These are phyloP conservation scores for Biscogniauxia mediterranea DNA, from an alignment of 2,329 filamentous ascomycete species.

Conservation along the genomic window DNA sequence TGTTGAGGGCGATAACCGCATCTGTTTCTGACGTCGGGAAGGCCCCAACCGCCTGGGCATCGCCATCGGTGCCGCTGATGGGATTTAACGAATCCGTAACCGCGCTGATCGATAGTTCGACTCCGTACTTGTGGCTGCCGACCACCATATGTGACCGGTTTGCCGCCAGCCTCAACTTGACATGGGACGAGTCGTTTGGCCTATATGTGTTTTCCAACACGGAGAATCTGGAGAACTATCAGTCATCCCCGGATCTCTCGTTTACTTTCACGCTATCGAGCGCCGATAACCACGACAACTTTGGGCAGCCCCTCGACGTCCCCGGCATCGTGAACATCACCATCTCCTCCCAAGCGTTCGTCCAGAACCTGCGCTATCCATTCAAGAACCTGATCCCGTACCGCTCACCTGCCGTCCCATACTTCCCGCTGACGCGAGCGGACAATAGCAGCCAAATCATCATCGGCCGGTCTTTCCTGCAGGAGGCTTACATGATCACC, in stretches of 20 bases:
- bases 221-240: conserved; percentile 49
- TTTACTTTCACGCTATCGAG: conserved; percentile 59
- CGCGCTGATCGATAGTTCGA: conserved; percentile 62
- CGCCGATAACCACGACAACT: conserved; percentile 51
- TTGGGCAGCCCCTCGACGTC: conserved; percentile 47
- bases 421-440: conserved; percentile 64
- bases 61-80: conserved; percentile 38
- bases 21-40: conserved; percentile 33
- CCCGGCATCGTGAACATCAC: conserved; percentile 57
- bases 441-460: conserved; percentile 54
- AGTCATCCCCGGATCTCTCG: conserved; percentile 42
- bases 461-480: conserved; percentile 67
- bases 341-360: conserved; percentile 49
- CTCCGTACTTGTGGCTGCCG: conserved; percentile 64
- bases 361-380: conserved; percentile 49
- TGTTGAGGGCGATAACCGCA: conserved; percentile 57
- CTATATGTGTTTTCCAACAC: conserved; percentile 63
- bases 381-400: conserved; percentile 46
- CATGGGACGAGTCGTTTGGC: conserved; percentile 61
- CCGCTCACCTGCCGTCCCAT: conserved; percentile 48
- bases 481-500: conserved; percentile 63
- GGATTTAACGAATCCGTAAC: conserved; percentile 47
- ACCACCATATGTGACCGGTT: conserved; percentile 61
- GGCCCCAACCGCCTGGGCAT: conserved; percentile 40
- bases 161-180: conserved; percentile 61